Evolutionary conservation across 495 filamentous ascomycete genomes (phyloP).

Genomic region (Hypomontagnella monticulosa): DNA sequence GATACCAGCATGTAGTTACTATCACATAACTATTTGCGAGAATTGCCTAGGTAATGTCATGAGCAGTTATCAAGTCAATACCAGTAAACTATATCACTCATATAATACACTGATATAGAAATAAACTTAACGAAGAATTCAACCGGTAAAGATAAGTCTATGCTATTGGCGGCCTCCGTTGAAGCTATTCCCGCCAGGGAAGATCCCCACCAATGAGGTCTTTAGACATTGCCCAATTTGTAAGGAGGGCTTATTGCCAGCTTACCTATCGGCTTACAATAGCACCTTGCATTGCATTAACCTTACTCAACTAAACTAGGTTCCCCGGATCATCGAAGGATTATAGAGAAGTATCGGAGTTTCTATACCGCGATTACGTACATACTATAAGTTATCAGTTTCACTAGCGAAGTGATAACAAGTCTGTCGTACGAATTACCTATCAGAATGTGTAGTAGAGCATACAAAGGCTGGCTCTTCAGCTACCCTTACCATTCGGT

Average conservation of each 20-base stretch:
- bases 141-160: too few relatives aligned
- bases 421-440: too few relatives aligned
- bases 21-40: background rate
- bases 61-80: background rate
- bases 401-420: too few relatives aligned
- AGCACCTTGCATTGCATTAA: background rate
- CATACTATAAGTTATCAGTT: too few relatives aligned
- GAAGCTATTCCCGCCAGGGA: background rate
- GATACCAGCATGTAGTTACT: conserved; percentile 21
- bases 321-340: background rate
- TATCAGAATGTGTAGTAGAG: too few relatives aligned
- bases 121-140: too few relatives aligned
- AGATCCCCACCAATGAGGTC: conserved; percentile 16
- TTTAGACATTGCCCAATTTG: conserved; percentile 15
- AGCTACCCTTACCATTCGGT: too few relatives aligned
- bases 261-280: conserved; percentile 4
- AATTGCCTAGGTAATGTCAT: conserved; percentile 28
- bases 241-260: background rate
- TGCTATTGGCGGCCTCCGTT: background rate
- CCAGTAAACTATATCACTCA: background rate
- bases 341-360: too few relatives aligned
- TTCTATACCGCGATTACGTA: too few relatives aligned
- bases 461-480: too few relatives aligned
- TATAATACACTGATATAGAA: background rate
- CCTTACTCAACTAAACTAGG: background rate